Conservation (phyloP, 2,329 filamentous ascomycete genomes). For the Corinectria fuckeliana region DNA sequence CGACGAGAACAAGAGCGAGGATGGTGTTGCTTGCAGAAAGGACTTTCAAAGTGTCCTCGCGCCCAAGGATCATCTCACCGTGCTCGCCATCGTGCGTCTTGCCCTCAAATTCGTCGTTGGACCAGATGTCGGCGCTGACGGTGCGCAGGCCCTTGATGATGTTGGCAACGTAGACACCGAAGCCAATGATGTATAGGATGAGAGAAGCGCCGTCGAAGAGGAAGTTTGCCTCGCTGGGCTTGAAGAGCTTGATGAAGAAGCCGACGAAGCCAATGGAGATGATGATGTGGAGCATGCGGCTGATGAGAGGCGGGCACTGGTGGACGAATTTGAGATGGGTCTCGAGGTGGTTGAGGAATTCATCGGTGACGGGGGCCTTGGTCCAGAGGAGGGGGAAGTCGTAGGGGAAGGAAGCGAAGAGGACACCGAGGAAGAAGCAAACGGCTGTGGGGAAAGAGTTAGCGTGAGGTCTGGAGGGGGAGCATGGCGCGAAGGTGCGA, state of each 20-base stretch:
- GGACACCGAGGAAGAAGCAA: constrained; percentile 97
- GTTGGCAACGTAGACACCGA: constrained; percentile 93
- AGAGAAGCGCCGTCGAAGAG: constrained; percentile 89
- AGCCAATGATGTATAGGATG: constrained; percentile 82
- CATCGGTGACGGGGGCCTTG: constrained; percentile 64
- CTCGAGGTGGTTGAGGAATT: constrained; percentile 86
- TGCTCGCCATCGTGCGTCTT: constrained; percentile 48
- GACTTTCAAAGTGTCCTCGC: constrained; percentile 91
- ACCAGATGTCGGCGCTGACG: constrained; percentile 74
- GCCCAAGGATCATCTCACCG: constrained; percentile 73
- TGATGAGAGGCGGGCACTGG: constrained; percentile 88
- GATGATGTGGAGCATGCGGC: constrained; percentile 92
- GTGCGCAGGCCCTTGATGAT: constrained; percentile 93
- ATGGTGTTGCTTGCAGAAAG: constrained; percentile 96
- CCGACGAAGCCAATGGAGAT: constrained; percentile 86
- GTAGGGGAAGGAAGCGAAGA: constrained; percentile 96
- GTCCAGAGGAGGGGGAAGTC: constrained; percentile 90
- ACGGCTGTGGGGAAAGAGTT: constrained; percentile 61
- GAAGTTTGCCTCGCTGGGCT: constrained; percentile 90
- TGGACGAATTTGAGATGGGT: constrained; percentile 90
- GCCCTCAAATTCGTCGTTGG: constrained; percentile 48
- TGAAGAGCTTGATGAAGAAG: constrained; percentile 94
- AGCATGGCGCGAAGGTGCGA: neutral
- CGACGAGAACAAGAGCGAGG: constrained; percentile 87
- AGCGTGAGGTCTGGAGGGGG: neutral